Conservation (phyloP, 2,329 filamentous ascomycete species). For the Cadophora luteo-olivacea region DNA sequence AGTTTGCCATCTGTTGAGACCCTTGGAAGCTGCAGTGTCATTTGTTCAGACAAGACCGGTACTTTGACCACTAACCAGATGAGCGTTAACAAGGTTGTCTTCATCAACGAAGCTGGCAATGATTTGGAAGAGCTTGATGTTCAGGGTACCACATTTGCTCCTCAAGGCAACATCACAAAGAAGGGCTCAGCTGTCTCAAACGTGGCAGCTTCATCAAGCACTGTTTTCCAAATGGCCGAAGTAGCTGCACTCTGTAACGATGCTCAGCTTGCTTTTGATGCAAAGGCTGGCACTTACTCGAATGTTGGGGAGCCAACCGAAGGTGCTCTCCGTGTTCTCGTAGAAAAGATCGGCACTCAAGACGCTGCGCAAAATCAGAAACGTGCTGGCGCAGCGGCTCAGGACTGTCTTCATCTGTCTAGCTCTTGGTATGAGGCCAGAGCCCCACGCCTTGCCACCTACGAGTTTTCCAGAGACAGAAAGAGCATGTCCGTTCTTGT, state of each 20-base stretch:
- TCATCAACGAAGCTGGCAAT: slow-evolving; percentile 75
- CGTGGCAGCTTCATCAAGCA: slow-evolving; percentile 73
- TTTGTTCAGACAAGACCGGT: slow-evolving; percentile 99
- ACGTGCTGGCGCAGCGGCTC: slow-evolving; percentile 53
- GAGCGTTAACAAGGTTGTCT: slow-evolving; percentile 94
- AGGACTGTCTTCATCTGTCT: slow-evolving; percentile 76
- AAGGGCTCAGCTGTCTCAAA: slow-evolving; percentile 73
- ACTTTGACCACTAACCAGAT: slow-evolving; percentile 99
- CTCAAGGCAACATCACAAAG: slow-evolving; percentile 74
- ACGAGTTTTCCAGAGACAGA: slow-evolving; percentile 95
- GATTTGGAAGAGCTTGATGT: slow-evolving; percentile 87
- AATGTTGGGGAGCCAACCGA: slow-evolving; percentile 95
- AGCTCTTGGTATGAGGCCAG: slow-evolving; percentile 85
- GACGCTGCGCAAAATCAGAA: slow-evolving; percentile 56
- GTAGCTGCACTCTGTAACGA: slow-evolving; percentile 87
- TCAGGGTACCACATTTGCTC: slow-evolving; percentile 91
- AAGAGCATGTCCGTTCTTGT: slow-evolving; percentile 99
- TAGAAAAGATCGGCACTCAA: slow-evolving; percentile 89
- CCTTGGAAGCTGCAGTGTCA: slow-evolving; percentile 97
- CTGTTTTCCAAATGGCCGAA: slow-evolving; percentile 78
- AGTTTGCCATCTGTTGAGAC: slow-evolving; percentile 97
- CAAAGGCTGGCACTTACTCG: slow-evolving; percentile 74
- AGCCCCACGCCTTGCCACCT: slow-evolving; percentile 80
- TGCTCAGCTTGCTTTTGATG: slow-evolving; percentile 81
- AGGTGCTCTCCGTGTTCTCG: slow-evolving; percentile 86